phyloP scores from a whole-genome alignment of 106 monocot species.

The Dactylorhiza incarnata region DNA sequence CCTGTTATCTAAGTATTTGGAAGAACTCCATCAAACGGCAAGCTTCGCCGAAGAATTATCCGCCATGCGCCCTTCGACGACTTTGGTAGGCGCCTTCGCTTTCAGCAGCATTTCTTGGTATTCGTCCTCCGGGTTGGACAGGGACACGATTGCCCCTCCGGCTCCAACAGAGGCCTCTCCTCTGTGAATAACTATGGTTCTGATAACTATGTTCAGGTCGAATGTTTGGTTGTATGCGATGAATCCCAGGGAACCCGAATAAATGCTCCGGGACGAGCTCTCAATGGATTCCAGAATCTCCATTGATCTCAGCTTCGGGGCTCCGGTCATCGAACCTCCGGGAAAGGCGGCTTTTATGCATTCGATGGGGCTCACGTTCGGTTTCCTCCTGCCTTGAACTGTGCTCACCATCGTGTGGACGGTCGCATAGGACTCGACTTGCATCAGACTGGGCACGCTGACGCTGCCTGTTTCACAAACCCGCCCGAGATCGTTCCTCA shows the following conservation, averaged over 20 bases:
- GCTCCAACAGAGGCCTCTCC: slow-evolving; percentile 81
- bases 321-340: slow-evolving; percentile 88
- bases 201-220: slow-evolving; percentile 87
- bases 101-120: slow-evolving; percentile 91
- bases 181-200: slow-evolving; percentile 66
- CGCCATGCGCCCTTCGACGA: background rate
- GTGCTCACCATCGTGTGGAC: slow-evolving; percentile 91
- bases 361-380: slow-evolving; percentile 35
- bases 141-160: slow-evolving; percentile 82
- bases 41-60: background rate
- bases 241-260: slow-evolving; percentile 79
- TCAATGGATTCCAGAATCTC: slow-evolving; percentile 77
- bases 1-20: background rate
- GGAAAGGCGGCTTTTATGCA: slow-evolving; percentile 85
- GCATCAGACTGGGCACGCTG: slow-evolving; percentile 56
- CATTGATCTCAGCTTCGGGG: slow-evolving; percentile 85
- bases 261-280: slow-evolving; percentile 55
- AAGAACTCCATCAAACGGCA: background rate
- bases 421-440: slow-evolving; percentile 74
- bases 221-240: slow-evolving; percentile 81
- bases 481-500: slow-evolving; percentile 75
- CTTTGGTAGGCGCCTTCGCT: slow-evolving; percentile 55
- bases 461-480: slow-evolving; percentile 76
- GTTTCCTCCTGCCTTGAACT: slow-evolving; percentile 50
- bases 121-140: slow-evolving; percentile 73